Percentiles rank a stretch among this genome's conserved stretches.
These are phyloP conservation scores for Penicillium crustosum DNA, from an alignment of 2,329 filamentous ascomycete species.

Conservation along the genomic window DNA sequence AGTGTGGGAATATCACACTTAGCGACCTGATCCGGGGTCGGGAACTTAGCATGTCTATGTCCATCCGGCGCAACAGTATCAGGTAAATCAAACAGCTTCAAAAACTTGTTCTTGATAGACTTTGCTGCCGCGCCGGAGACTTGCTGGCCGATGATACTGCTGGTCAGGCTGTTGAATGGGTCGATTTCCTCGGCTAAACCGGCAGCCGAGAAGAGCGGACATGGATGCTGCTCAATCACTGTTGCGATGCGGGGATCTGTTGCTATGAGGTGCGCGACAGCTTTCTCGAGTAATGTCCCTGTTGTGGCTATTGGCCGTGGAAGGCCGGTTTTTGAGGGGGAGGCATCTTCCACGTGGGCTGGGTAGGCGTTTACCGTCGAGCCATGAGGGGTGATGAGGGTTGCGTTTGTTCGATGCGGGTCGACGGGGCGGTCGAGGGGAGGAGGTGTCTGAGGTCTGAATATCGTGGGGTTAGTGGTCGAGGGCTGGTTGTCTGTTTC, in stretches of 20 bases:
- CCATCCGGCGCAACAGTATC: conserved; percentile 17
- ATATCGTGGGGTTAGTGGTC: conserved; percentile 28
- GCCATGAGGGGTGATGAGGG: conserved; percentile 49
- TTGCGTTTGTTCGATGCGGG: conserved; percentile 50
- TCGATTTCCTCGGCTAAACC: conserved; percentile 83
- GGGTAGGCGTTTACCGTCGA: conserved; percentile 52
- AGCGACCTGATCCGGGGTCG: conserved; percentile 72
- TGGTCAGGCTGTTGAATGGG: conserved; percentile 79
- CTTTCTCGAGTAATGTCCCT: conserved; percentile 70
- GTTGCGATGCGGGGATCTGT: conserved; percentile 71
- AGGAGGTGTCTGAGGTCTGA: conserved; percentile 49
- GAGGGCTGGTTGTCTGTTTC: conserved; percentile 31
- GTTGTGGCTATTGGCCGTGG: conserved; percentile 59
- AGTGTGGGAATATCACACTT: conserved; percentile 63
- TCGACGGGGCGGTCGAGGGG: conserved; percentile 47
- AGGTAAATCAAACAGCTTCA: conserved; percentile 64
- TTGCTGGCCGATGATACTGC: conserved; percentile 93
- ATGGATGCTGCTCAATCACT: conserved; percentile 72
- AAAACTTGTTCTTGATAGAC: conserved; percentile 83
- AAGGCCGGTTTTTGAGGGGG: conserved; percentile 43
- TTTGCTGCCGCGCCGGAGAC: conserved; percentile 89
- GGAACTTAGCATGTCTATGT: conserved; percentile 55
- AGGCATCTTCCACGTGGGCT: conserved; percentile 37
- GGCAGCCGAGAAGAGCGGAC: conserved; percentile 74
- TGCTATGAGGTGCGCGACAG: conserved; percentile 69